Evolutionary conservation across 106 monocot genomes (phyloP).

Genomic region (Hemerocallis citrina): DNA sequence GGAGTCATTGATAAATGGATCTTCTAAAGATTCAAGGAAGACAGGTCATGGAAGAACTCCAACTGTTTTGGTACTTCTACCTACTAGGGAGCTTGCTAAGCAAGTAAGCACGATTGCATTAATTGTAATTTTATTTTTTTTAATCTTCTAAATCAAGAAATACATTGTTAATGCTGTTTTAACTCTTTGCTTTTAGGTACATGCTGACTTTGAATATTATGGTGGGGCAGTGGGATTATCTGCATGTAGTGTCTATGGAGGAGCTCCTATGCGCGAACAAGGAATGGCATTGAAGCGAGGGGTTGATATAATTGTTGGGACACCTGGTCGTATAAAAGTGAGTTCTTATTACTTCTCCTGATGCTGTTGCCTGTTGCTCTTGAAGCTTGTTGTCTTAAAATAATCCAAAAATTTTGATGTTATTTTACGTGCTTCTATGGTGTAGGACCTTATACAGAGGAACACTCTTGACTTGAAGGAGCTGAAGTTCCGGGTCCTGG

Average conservation of each 20-base stretch:
- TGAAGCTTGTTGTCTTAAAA: background rate
- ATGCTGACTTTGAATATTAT: conserved; percentile 74
- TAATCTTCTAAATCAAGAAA: background rate
- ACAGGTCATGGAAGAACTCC: conserved; percentile 73
- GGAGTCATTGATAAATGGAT: conserved; percentile 77
- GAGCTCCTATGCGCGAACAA: conserved; percentile 62
- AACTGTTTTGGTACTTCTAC: conserved; percentile 82
- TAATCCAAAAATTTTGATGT: background rate
- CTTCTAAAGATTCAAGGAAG: conserved; percentile 46
- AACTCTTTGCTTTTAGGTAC: conserved; percentile 38
- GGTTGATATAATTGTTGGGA: conserved; percentile 94
- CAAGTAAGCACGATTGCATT: conserved; percentile 34
- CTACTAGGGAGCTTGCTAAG: conserved; percentile 93
- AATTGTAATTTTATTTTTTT: background rate
- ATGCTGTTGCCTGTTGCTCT: background rate
- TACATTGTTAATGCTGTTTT: background rate
- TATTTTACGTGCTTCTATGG: background rate
- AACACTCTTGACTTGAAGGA: conserved; percentile 58
- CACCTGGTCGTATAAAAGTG: conserved; percentile 93
- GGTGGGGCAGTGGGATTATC: conserved; percentile 67
- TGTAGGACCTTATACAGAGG: conserved; percentile 76
- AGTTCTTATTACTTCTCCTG: conserved; percentile 5
- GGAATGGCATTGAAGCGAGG: conserved; percentile 69
- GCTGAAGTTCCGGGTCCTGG: conserved; percentile 92
- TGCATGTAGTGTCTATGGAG: conserved; percentile 86